phyloP scores from a whole-genome alignment of 1,284 basidiomycete species.

The Tetrapyrgos nigripes region DNA sequence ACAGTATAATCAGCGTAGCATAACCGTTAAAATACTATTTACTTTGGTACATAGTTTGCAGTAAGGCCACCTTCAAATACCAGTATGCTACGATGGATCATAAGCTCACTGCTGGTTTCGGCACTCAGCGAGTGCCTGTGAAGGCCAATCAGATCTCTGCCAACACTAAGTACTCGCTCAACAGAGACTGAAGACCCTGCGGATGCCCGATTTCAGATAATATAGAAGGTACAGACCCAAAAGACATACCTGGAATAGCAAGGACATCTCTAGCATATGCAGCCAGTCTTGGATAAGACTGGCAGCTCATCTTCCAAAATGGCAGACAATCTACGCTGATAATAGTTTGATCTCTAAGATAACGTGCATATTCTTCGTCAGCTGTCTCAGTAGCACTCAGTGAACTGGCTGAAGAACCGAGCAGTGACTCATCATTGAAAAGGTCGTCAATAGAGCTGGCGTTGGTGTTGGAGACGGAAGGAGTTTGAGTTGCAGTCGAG shows the following conservation, averaged over 20 bases:
- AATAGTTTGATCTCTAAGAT: background rate
- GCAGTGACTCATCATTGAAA: background rate
- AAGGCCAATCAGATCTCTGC: background rate
- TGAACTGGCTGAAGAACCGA: background rate
- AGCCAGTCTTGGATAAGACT: background rate
- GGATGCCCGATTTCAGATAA: no score
- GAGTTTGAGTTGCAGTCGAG: background rate
- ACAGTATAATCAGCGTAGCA: no score
- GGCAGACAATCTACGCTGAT: background rate
- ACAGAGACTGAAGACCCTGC: background rate
- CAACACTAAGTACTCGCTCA: background rate
- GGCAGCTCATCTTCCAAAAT: background rate
- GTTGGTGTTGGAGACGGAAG: background rate
- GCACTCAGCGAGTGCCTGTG: background rate
- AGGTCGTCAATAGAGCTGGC: background rate
- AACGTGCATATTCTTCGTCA: background rate
- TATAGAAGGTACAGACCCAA: background rate
- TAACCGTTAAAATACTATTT: no score
- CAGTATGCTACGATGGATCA: background rate
- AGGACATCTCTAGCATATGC: constrained; percentile 2
- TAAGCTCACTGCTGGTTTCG: background rate
- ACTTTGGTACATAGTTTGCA: background rate
- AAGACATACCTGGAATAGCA: constrained; percentile 1
- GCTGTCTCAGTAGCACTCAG: background rate
- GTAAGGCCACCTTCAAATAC: background rate